Base-by-base conservation (phyloP, 208 protist genomes). In the Herpetomonas tarakana region DNA sequence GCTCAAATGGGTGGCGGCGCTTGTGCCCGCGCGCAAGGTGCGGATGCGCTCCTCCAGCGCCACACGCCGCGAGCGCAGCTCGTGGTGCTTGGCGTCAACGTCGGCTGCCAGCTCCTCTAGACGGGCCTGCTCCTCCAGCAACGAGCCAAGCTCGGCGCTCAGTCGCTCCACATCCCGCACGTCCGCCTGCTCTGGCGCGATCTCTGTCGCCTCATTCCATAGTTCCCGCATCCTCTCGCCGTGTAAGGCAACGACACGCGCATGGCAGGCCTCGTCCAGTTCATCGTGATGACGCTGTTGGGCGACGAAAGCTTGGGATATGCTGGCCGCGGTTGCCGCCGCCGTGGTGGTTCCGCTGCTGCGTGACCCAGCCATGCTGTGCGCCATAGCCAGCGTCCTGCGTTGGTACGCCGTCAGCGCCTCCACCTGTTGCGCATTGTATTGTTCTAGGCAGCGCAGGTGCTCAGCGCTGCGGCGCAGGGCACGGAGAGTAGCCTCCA, bases 31-130 rank as follows among this genome's bases (percentile, higher is more conserved):
- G 9, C 35, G 56, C 38, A 46, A 3, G 16, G 24, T 4, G 2
- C 28, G 41, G 16, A 61, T 41, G 44, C 56, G 56, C 28, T 29
- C 28, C 19, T 3, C 44, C 2, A 61, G 44, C 35, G 35, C 6
- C 35, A 41, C 9, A 6, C 35, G 35, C 35, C 35, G 35, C 14
- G 35, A 6, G 35, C 35, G 35, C 35, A 41, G 35, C 35, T 14
- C 35, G 6, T 6, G 6, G 35, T 41, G 35, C 35, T 41, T 6
- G 35, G 35, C 35, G 9, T 6, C 35, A 41, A 41, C 35, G 27
- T 61, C 38, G 12, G 22, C 56, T 14, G 25, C 18, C 4, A 61
- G 56, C 38, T 31, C 56, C 44, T 61, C 38, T 2, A 61, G 56
- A 2, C 24, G 3, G 27, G 26, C 26, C 44, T 61, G 38, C 44